phyloP scores from a whole-genome alignment of 257 asterid species.

The Solanum acaule region DNA sequence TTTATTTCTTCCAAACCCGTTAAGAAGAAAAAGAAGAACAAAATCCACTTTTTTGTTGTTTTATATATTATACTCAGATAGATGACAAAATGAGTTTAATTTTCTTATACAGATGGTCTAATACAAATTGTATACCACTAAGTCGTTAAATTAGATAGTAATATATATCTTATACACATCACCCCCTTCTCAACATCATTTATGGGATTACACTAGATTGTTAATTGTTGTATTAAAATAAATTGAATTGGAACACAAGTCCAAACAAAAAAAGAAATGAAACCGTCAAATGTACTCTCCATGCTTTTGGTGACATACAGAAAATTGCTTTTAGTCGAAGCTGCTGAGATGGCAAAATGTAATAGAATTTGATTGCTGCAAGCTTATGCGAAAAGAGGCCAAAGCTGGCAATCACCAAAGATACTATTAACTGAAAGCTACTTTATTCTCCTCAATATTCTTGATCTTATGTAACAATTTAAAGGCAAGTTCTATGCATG shows the following conservation, averaged over 20 bases:
- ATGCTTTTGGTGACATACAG: background rate
- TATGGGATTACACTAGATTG: background rate
- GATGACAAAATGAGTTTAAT: background rate
- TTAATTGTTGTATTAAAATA: background rate
- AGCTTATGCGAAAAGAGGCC: conserved; percentile 7
- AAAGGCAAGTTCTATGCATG: conserved; percentile 42
- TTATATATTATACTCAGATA: background rate
- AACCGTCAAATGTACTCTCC: background rate
- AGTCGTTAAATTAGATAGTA: background rate
- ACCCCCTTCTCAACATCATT: background rate
- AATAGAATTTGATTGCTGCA: conserved; percentile 31
- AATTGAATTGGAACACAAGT: background rate
- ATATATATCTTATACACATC: background rate
- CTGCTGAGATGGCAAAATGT: background rate
- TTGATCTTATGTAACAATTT: conserved; percentile 8
- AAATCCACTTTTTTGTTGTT: background rate
- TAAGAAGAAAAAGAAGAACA: background rate
- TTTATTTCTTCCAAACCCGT: background rate
- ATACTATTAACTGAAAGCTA: conserved; percentile 36
- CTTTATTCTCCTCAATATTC: conserved; percentile 20
- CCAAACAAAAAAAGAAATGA: background rate
- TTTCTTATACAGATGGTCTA: background rate
- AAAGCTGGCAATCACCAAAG: conserved; percentile 45
- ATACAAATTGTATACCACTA: background rate
- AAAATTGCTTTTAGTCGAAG: background rate